These are phyloP conservation scores for Trichosporon ovoides DNA, from an alignment of 1,284 basidiomycete species.

Conservation along the genomic window DNA sequence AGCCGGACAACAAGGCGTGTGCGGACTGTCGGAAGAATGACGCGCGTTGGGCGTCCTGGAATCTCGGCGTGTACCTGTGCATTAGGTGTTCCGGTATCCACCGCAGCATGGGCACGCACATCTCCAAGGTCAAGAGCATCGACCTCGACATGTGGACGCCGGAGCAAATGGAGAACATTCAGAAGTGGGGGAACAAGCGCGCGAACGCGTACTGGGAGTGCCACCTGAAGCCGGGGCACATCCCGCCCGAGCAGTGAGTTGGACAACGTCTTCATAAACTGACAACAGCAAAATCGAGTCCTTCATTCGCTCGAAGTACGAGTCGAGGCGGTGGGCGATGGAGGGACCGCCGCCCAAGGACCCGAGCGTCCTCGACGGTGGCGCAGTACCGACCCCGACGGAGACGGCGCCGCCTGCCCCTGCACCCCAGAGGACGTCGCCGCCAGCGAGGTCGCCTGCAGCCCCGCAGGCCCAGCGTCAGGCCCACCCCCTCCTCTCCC, in stretches of 20 bases:
- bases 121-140: conserved; percentile 93
- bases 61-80: conserved; percentile 88
- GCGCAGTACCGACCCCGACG: conserved; percentile 33
- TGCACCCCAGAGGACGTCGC: conserved; percentile 9
- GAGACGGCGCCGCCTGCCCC: conserved; percentile 1
- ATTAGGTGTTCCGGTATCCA: conserved; percentile 99
- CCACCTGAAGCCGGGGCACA: conserved; percentile 84
- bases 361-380: conserved; percentile 72
- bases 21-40: conserved; percentile 93
- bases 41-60: conserved; percentile 98
- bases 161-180: conserved; percentile 91
- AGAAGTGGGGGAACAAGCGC: conserved; percentile 88
- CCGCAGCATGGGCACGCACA: conserved; percentile 96
- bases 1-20: conserved; percentile 87
- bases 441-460: too few species aligned
- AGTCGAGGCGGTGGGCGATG: conserved; percentile 84
- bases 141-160: conserved; percentile 97
- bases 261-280: too few species aligned
- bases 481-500: conserved; percentile 41
- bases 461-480: conserved; percentile 3
- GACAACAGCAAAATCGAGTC: conserved; percentile 86
- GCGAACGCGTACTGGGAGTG: conserved; percentile 98
- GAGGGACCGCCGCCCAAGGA: conserved; percentile 78
- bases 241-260: conserved; percentile 89
- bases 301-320: conserved; percentile 96